Evolutionary conservation across 2,329 filamentous ascomycete genomes (phyloP).

Genomic region (Cladophialophora bantiana): DNA sequence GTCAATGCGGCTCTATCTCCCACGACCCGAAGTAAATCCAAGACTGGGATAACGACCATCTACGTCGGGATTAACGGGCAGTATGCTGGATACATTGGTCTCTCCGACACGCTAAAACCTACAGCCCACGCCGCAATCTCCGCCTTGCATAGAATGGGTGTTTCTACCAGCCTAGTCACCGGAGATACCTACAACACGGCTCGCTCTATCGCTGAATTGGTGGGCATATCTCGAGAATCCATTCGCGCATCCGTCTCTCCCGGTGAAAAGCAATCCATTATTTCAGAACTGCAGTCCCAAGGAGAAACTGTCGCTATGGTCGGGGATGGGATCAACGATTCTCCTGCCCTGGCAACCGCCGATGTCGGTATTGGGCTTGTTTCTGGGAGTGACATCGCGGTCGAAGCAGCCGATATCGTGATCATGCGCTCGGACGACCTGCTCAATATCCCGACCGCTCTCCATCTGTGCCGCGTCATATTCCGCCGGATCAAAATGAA

Average conservation of each 20-base stretch:
- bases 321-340: conserved; percentile 98
- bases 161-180: conserved; percentile 89
- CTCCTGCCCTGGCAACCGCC: conserved; percentile 89
- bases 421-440: conserved; percentile 92
- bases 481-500: conserved; percentile 95
- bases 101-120: conserved; percentile 90
- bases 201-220: conserved; percentile 77
- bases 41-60: conserved; percentile 83
- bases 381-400: conserved; percentile 92
- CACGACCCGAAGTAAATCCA: conserved; percentile 39
- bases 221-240: conserved; percentile 77
- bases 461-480: conserved; percentile 82
- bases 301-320: conserved; percentile 93
- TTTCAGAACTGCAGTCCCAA: conserved; percentile 74
- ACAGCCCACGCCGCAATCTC: conserved; percentile 81
- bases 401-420: conserved; percentile 95
- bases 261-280: conserved; percentile 86
- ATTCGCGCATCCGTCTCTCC: conserved; percentile 90
- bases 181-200: conserved; percentile 89
- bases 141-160: conserved; percentile 82
- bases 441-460: conserved; percentile 87
- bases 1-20: conserved; percentile 39
- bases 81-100: conserved; percentile 81
- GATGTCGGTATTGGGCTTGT: conserved; percentile 92
- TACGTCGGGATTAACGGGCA: conserved; percentile 84